Percentiles rank a stretch among this genome's conserved stretches.
Conservation (phyloP, 139 green algal species). For the Picochlorum sp. region DNA sequence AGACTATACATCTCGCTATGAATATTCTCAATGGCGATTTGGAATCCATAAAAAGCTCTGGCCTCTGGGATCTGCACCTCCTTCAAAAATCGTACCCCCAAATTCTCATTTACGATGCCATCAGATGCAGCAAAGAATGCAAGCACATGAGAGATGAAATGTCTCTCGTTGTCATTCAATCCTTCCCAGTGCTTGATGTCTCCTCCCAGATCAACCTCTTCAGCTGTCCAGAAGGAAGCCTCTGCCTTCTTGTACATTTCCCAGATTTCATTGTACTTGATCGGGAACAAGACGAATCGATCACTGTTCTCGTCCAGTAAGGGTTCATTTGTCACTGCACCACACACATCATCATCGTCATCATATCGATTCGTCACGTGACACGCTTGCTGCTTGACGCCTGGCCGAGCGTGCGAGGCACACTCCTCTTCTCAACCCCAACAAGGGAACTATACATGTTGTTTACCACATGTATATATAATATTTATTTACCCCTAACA, state of each 20-base stretch:
- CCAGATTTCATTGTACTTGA: conserved; percentile 80
- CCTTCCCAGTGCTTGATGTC: conserved; percentile 89
- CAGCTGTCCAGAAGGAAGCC: conserved; percentile 92
- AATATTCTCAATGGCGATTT: conserved; percentile 99
- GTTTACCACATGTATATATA: too few relatives aligned
- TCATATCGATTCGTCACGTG: not conserved
- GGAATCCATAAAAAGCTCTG: conserved; percentile 97
- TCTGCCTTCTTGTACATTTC: conserved; percentile 97
- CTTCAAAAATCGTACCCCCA: conserved; percentile 87
- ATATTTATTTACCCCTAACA: too few relatives aligned
- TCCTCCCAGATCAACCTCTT: conserved; percentile 92
- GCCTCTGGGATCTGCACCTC: conserved; percentile 94
- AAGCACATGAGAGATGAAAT: conserved; percentile 96
- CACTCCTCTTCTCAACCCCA: too few relatives aligned
- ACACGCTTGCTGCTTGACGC: too few relatives aligned
- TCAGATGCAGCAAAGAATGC: conserved; percentile 97
- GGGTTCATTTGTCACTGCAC: conserved; percentile 25
- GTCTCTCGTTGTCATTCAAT: conserved; percentile 78
- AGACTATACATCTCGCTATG: conserved; percentile 99
- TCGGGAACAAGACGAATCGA: conserved; percentile 90
- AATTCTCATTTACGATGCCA: conserved; percentile 97
- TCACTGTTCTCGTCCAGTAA: conserved; percentile 82
- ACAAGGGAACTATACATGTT: too few relatives aligned
- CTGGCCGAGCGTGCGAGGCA: too few relatives aligned
- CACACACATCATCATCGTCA: not conserved